Base-by-base conservation (phyloP, 2,329 filamentous ascomycete species). In the Blumeriella jaapii region DNA sequence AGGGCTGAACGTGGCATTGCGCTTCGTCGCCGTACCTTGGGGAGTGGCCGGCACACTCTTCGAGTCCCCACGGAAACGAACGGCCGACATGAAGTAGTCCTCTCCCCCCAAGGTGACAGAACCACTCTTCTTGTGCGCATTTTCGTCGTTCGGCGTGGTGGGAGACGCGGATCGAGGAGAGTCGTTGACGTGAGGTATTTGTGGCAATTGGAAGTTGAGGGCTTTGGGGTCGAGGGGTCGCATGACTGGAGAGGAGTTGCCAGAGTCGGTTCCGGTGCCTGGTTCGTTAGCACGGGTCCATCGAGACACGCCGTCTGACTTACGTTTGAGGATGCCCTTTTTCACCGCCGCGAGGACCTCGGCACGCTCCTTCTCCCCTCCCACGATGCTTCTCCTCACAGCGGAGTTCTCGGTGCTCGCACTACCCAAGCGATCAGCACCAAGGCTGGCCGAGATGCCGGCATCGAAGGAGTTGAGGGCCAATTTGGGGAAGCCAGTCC, bases 271-370 rank as follows among this genome's bases (percentile, higher is more conserved):
- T 37, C 51, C 53, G 30, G 54, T 50, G 32, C 52, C 54, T 57
- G 10, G 4, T 14, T 8, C 32, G 60, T 65, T 62, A 57, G 41
- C 30, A 31, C 29, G 15, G 36, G 5, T 36, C 48, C 31, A 50
- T 15, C 19, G 26, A 30, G 14, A 25, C 12, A 7, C n/a, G 5
- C 13, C 12, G 14, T 5, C 27, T 16, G 12, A 60, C 73, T 58
- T 70, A 82, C 86, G 82, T 63, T 98, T 98, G 36, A 98, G 61
- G 31, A 98, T 98, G 31, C 91, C 91, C 62, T 94, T 95, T 54
- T 85, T 85, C 30, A 96, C 85, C 5, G 86, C 84, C 13, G 87
- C 85, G 27, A 96, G 70, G 11, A 94, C 82, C 55, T 96, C 89
- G 1, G 87, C 85, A 44, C 89, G 78, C 54, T 96, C 91, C 52